Conservation (phyloP, 306 rosid genomes). For the Vicia villosa region DNA sequence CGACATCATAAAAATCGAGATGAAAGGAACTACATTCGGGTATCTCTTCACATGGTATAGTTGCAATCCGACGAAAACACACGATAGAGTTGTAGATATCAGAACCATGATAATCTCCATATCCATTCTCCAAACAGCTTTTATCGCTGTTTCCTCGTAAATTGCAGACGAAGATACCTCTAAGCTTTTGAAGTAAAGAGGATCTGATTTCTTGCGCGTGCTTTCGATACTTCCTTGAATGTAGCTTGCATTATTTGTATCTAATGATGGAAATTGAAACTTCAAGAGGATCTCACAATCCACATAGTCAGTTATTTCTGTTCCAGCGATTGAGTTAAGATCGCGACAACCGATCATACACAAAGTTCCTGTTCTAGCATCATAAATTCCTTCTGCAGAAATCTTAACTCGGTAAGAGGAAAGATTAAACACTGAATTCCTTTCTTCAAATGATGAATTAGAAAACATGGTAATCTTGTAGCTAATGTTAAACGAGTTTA, state of each 20-base stretch:
- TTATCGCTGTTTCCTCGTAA: background rate
- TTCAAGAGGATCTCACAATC: conserved; percentile 63
- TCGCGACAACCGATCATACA: conserved; percentile 74
- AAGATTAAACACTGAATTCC: conserved; percentile 15
- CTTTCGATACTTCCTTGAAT: conserved; percentile 59
- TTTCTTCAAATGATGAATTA: background rate
- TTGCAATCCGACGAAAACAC: conserved; percentile 55
- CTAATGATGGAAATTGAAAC: conserved; percentile 50
- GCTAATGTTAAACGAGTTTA: conserved; percentile 39
- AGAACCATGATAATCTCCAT: conserved; percentile 58
- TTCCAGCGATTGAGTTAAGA: conserved; percentile 9
- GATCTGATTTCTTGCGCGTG: conserved; percentile 44
- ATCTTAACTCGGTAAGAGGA: conserved; percentile 23
- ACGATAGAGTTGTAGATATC: conserved; percentile 58
- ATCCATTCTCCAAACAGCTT: conserved; percentile 55
- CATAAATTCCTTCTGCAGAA: conserved; percentile 65
- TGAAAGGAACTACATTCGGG: conserved; percentile 54
- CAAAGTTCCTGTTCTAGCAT: conserved; percentile 56
- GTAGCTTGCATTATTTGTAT: conserved; percentile 1
- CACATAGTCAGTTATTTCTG: conserved; percentile 13
- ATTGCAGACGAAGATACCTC: conserved; percentile 38
- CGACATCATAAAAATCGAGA: conserved; percentile 57
- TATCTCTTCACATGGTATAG: conserved; percentile 58
- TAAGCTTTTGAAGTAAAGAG: conserved; percentile 51
- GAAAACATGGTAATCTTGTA: conserved; percentile 35